Evolutionary conservation across 2,329 filamentous ascomycete genomes (phyloP), one percentile per base, ranked within the genome.

Genomic region (Grosmannia serpens): DNA sequence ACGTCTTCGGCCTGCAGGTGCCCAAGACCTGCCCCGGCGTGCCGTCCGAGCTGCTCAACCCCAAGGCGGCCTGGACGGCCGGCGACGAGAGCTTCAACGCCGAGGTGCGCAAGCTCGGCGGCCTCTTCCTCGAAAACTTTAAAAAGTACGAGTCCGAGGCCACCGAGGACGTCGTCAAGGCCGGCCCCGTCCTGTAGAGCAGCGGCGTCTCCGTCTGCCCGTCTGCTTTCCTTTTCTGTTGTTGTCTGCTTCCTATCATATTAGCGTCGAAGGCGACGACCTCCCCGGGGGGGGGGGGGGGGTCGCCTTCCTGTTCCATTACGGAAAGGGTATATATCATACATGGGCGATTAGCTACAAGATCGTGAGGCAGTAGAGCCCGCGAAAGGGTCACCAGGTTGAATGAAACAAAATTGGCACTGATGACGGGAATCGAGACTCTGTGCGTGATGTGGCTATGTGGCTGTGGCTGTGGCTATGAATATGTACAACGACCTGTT

Each of bases 51-150:
- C 82, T 99, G 44, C 85, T 99, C 70, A 97, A 99, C 84, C 94
- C 94, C 64, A 85, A 87, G 75, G 91, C 87, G 73, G 89, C 88
- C 67, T 99, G 94, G 94, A 95, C 87, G 47, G 86, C 86, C 46
- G 87, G 89, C 53, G 78, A 81, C 56, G 85, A 89, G 20, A 87
- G 86, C 76, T 97, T 97, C 83, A 82, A 85, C 69, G 79, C 78
- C 56, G 92, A 96, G 74, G 92, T 97, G 51, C 86, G 81, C 73
- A 97, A 96, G 82, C 85, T 99, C 41, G 94, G 86, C 67, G 78
- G 76, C 63, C 83, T 97, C 63, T 99, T 99, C 81, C 84, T 86
- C 69, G 89, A 96, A 77, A 99, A 99, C 83, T 99, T 99, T 78
- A 85, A 90, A 79, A 96, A 96, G 81, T 96, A 95, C 78, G 80